phyloP scores from a whole-genome alignment of 768 basidiomycete genomes.

The Exidia glandulosa region DNA sequence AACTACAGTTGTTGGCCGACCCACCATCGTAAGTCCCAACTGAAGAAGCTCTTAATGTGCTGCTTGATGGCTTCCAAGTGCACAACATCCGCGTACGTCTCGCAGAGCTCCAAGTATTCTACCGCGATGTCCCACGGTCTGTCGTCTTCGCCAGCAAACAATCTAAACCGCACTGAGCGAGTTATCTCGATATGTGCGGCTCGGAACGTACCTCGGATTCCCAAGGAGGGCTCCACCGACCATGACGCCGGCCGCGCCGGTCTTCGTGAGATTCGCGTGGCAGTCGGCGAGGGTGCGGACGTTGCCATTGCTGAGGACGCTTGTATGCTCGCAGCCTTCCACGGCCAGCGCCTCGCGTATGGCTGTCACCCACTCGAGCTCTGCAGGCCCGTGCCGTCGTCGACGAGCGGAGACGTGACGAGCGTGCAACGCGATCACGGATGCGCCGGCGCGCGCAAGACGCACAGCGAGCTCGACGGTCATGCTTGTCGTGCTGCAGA shows the following conservation, averaged over 20 bases:
- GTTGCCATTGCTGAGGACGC: conserved; percentile 72
- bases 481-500: conserved; percentile 30
- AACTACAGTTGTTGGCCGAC: neutral
- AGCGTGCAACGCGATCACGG: conserved; percentile 66
- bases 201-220: conserved; percentile 52
- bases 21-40: conserved; percentile 18
- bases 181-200: neutral
- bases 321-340: conserved; percentile 31
- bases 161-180: conserved; percentile 22
- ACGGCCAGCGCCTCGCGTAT: conserved; percentile 27
- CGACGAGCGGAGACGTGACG: conserved; percentile 59
- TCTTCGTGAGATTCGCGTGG: conserved; percentile 37
- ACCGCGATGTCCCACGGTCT: conserved; percentile 49
- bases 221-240: conserved; percentile 67
- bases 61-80: conserved; percentile 41
- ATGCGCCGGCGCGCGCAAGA: conserved; percentile 54
- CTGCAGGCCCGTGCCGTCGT: conserved; percentile 63
- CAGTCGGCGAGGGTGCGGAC: conserved; percentile 53
- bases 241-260: conserved; percentile 67
- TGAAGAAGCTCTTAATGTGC: conserved; percentile 58
- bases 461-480: conserved; percentile 46
- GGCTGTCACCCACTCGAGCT: conserved; percentile 45
- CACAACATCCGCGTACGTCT: conserved; percentile 37
- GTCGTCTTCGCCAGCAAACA: conserved; percentile 50
- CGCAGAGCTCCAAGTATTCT: conserved; percentile 59